Conservation (phyloP, 139 green algal genomes). For the Haematococcus lacustris region DNA sequence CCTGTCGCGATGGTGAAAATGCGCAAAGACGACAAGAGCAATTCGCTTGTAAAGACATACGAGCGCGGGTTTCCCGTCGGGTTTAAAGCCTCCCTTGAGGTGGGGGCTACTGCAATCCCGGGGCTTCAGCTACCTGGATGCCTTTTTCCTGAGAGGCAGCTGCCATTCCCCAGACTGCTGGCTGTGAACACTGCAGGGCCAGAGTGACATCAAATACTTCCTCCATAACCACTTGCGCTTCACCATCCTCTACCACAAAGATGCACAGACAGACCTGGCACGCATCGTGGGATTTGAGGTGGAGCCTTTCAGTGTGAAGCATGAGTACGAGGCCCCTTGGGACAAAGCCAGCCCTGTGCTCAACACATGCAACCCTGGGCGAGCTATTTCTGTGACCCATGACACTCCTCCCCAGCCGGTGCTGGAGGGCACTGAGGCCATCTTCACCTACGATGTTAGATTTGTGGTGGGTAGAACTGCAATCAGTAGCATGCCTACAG, state of each 20-base stretch:
- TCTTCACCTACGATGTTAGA: constrained; percentile 96
- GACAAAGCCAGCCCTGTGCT: constrained; percentile 61
- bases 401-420: constrained; percentile 69
- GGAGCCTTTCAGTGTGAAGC: constrained; percentile 85
- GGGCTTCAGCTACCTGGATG: not conserved
- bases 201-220: constrained; percentile 69
- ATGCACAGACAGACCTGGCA: constrained; percentile 68
- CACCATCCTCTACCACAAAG: constrained; percentile 93
- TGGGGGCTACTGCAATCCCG: constrained; percentile 3
- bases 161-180: not conserved
- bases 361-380: constrained; percentile 80
- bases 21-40: constrained; percentile 64
- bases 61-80: constrained; percentile 93
- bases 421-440: constrained; percentile 74
- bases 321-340: constrained; percentile 78
- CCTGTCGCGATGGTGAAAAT: constrained; percentile 88
- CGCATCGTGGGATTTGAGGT: constrained; percentile 98
- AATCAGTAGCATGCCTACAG: not conserved
- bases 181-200: constrained; percentile 15
- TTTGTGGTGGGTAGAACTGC: constrained; percentile 55
- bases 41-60: constrained; percentile 79
- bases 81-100: constrained; percentile 60
- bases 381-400: constrained; percentile 74
- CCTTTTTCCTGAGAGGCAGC: not conserved
- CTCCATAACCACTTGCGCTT: constrained; percentile 97